phyloP scores from a whole-genome alignment of 257 asterid species.

The Marsdenia floribunda region DNA sequence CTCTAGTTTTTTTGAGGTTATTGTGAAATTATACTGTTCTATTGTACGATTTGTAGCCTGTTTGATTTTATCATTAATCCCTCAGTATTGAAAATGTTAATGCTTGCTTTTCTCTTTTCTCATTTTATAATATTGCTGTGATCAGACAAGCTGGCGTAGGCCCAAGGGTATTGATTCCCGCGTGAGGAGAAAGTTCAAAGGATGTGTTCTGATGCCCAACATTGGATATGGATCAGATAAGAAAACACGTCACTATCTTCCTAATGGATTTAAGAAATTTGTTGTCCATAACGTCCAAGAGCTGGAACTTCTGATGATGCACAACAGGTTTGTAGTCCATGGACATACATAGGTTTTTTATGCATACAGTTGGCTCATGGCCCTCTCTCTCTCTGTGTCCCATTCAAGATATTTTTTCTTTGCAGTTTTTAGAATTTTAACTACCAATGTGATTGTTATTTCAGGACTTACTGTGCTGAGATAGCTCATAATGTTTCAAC shows the following conservation, averaged over 20 bases:
- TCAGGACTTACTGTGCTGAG: slow-evolving; percentile 55
- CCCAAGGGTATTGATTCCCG: slow-evolving; percentile 54
- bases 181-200: slow-evolving; percentile 47
- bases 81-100: no score
- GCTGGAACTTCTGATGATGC: slow-evolving; percentile 48
- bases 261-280: slow-evolving; percentile 48
- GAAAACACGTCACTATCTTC: slow-evolving; percentile 40
- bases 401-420: no score
- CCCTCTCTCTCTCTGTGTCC: neutral
- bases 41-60: neutral
- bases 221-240: slow-evolving; percentile 46
- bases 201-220: slow-evolving; percentile 43
- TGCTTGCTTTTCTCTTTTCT: neutral
- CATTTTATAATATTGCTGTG: neutral
- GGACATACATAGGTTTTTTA: neutral
- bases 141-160: slow-evolving; percentile 41
- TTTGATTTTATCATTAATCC: neutral
- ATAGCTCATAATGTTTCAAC: slow-evolving; percentile 45
- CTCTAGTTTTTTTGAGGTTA: neutral
- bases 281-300: slow-evolving; percentile 43
- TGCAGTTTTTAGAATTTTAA: neutral
- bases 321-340: slow-evolving; percentile 33
- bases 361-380: no score
- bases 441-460: neutral
- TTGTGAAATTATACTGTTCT: neutral